Conservation (phyloP, 495 filamentous ascomycete genomes). For the Penicillium nucicola region DNA sequence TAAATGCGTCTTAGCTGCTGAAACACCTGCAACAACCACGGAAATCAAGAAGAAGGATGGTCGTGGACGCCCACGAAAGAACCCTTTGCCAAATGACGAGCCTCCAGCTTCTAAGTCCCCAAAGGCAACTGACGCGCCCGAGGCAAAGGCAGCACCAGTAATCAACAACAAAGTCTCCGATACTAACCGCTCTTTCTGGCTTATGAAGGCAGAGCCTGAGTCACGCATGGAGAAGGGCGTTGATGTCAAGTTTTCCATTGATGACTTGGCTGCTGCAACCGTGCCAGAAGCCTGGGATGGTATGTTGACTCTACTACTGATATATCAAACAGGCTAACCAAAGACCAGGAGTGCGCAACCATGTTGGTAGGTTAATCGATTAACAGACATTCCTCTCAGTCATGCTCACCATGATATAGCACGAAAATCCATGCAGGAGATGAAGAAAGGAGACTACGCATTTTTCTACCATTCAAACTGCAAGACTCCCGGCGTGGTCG, state of each 20-base stretch:
- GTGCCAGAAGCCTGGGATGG: slow-evolving; percentile 90
- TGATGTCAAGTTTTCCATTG: slow-evolving; percentile 92
- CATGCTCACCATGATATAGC: slow-evolving; percentile 42
- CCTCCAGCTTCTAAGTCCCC: slow-evolving; percentile 5
- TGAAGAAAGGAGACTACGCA: slow-evolving; percentile 87
- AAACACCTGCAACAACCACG: neutral
- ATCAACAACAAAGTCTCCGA: slow-evolving; percentile 7
- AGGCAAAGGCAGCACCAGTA: slow-evolving; percentile 12
- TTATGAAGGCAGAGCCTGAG: slow-evolving; percentile 94
- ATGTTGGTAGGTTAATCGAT: slow-evolving; percentile 38
- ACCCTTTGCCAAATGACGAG: slow-evolving; percentile 15
- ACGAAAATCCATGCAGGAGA: slow-evolving; percentile 80
- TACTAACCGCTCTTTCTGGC: slow-evolving; percentile 63
- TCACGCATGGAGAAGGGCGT: slow-evolving; percentile 79
- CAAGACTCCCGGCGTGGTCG: slow-evolving; percentile 85
- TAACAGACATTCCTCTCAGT: slow-evolving; percentile 6
- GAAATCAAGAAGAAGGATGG: slow-evolving; percentile 14
- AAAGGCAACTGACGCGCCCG: slow-evolving; percentile 7
- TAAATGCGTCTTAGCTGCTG: neutral
- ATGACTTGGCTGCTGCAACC: slow-evolving; percentile 69
- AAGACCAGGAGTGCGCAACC: slow-evolving; percentile 54
- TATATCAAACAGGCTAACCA: slow-evolving; percentile 14
- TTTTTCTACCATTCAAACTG: slow-evolving; percentile 99
- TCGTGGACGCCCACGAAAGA: slow-evolving; percentile 26
- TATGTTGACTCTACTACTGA: slow-evolving; percentile 15